A percentile compares a stretch with the other conserved stretches of the same genome.
Conservation (phyloP, 352 stramenopile species). For the Phytophthora megakarya region DNA sequence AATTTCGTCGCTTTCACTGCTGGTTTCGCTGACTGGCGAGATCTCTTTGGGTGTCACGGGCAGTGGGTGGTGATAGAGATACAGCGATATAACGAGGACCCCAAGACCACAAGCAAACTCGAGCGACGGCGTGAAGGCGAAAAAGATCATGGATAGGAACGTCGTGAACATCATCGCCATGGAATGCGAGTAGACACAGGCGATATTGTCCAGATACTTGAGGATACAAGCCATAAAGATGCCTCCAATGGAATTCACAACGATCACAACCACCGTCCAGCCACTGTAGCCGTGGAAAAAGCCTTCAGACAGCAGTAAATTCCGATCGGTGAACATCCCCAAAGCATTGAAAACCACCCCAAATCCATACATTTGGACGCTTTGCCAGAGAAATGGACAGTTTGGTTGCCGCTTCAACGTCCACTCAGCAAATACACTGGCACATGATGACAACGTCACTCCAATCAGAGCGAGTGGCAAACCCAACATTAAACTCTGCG, state of each 20-base stretch:
- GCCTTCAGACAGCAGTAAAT: constrained; percentile 27
- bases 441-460: constrained; percentile 81
- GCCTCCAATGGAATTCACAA: constrained; percentile 78
- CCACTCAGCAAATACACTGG: constrained; percentile 88
- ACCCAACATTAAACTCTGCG: constrained; percentile 40
- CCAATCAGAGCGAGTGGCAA: constrained; percentile 65
- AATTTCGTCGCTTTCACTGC: constrained; percentile 17
- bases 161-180: constrained; percentile 91
- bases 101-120: constrained; percentile 82
- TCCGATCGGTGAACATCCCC: constrained; percentile 48
- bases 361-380: constrained; percentile 74
- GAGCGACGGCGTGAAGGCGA: constrained; percentile 78
- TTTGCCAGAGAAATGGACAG: constrained; percentile 84
- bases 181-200: constrained; percentile 82
- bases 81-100: constrained; percentile 85
- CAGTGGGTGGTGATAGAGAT: constrained; percentile 75
- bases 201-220: constrained; percentile 91
- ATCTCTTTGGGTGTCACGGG: constrained; percentile 1
- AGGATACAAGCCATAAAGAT: constrained; percentile 84
- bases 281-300: constrained; percentile 83
- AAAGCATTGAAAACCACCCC: constrained; percentile 80
- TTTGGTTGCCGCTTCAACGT: constrained; percentile 72
- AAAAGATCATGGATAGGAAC: constrained; percentile 86
- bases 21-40: constrained; percentile 16
- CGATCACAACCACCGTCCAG: constrained; percentile 72